Evolutionary conservation across 441 rosid species (phyloP).

Genomic region (Populus tomentosa): DNA sequence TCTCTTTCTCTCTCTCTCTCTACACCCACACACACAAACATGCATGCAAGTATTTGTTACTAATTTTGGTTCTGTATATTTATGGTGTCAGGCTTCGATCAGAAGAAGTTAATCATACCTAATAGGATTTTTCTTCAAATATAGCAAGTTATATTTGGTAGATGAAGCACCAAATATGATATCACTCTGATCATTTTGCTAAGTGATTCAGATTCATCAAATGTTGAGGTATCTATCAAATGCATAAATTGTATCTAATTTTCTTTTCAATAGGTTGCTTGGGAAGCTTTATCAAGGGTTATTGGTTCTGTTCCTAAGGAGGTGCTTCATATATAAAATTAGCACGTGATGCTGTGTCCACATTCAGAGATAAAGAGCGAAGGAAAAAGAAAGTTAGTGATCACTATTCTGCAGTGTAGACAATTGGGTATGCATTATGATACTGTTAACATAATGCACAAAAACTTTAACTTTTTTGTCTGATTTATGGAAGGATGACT

Average conservation of each 20-base stretch:
- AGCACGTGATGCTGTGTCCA: constrained; percentile 96
- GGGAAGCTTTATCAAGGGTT: constrained; percentile 97
- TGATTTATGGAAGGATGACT: not conserved
- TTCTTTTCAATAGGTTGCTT: constrained; percentile 59
- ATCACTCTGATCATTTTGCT: constrained; percentile 86
- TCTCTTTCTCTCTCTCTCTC: no score
- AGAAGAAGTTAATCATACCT: constrained; percentile 78
- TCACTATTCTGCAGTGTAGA: constrained; percentile 4
- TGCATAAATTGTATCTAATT: constrained; percentile 21
- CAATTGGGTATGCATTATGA: not conserved
- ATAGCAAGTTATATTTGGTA: constrained; percentile 89
- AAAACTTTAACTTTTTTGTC: not conserved
- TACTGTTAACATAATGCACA: not conserved
- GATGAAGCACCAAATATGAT: constrained; percentile 98
- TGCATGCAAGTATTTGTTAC: not conserved
- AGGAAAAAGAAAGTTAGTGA: constrained; percentile 74
- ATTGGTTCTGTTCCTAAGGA: constrained; percentile 94
- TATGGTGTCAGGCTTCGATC: constrained; percentile 67
- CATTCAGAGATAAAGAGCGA: constrained; percentile 89
- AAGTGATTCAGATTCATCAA: constrained; percentile 83
- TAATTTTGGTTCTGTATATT: constrained; percentile 5
- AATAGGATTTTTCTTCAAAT: constrained; percentile 89
- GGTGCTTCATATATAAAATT: constrained; percentile 79
- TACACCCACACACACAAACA: no score
- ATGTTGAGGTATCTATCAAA: constrained; percentile 58